These are phyloP conservation scores for Blumeriella jaapii DNA, from an alignment of 2,329 filamentous ascomycete genomes.

Conservation along the genomic window DNA sequence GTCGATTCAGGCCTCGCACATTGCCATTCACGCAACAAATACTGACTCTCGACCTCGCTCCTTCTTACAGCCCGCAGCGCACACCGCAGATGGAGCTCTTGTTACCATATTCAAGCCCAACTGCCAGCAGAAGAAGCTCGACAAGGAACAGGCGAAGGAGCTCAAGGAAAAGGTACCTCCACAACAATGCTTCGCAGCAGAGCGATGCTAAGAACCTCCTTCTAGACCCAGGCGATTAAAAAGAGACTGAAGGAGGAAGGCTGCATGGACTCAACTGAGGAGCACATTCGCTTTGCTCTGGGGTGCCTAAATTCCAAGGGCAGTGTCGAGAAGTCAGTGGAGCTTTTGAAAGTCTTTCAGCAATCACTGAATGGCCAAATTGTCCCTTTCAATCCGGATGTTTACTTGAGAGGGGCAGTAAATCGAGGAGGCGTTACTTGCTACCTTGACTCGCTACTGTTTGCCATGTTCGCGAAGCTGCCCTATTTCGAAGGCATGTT, in stretches of 20 bases:
- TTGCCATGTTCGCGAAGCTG: slow-evolving; percentile 88
- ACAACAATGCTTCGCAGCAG: background rate
- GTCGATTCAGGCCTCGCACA: slow-evolving; percentile 12
- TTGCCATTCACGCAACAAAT: slow-evolving; percentile 13
- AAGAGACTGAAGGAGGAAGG: slow-evolving; percentile 40
- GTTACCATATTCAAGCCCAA: slow-evolving; percentile 54
- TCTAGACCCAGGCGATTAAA: slow-evolving; percentile 41
- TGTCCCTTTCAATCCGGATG: slow-evolving; percentile 57
- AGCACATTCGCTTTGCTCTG: slow-evolving; percentile 52
- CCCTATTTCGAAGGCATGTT: slow-evolving; percentile 90
- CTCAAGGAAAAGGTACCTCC: slow-evolving; percentile 1
- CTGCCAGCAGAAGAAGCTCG: slow-evolving; percentile 38
- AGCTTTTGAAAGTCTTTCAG: slow-evolving; percentile 67
- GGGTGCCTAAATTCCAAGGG: slow-evolving; percentile 52
- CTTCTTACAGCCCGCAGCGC: slow-evolving; percentile 35
- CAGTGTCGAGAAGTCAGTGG: slow-evolving; percentile 62
- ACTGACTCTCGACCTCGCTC: slow-evolving; percentile 19
- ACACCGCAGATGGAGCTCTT: slow-evolving; percentile 44
- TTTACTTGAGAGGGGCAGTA: slow-evolving; percentile 70
- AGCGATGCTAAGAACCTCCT: slow-evolving; percentile 1
- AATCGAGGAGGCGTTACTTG: slow-evolving; percentile 86
- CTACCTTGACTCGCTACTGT: slow-evolving; percentile 82
- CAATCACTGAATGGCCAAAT: slow-evolving; percentile 73
- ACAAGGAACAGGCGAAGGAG: slow-evolving; percentile 37
- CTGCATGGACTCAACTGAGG: slow-evolving; percentile 43